These are phyloP conservation scores for Eimeria falciformis DNA, from an alignment of 169 alveolate genomes.

Conservation along the genomic window DNA sequence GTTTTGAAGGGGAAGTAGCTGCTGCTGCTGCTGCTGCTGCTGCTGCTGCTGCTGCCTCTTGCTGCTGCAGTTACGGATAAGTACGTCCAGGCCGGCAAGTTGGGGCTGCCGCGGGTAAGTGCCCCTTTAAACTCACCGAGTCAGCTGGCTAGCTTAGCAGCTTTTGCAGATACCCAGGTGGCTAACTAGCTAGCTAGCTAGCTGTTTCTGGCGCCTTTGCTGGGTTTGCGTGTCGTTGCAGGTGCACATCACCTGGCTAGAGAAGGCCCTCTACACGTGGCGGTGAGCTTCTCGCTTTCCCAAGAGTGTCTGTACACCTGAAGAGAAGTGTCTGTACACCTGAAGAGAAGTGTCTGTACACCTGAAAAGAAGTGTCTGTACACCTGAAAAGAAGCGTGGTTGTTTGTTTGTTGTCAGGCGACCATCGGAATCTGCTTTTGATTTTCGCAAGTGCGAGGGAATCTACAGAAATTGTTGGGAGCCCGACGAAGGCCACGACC, in stretches of 20 bases:
- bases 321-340: not conserved
- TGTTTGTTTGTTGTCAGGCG: not conserved
- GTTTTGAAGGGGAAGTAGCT: too few relatives aligned
- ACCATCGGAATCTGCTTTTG: constrained; percentile 16
- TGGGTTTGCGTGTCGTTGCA: not conserved
- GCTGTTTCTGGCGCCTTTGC: not conserved
- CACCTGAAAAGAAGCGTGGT: too few relatives aligned
- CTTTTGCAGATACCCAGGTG: not conserved
- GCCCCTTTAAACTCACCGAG: not conserved
- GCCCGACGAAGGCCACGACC: not conserved
- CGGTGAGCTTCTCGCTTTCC: too few relatives aligned
- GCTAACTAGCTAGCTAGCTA: not conserved
- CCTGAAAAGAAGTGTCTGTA: too few relatives aligned
- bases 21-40: constrained; percentile 5
- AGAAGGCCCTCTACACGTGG: constrained; percentile 62
- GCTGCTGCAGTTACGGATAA: constrained; percentile 51
- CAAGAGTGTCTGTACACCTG: too few relatives aligned
- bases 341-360: not conserved
- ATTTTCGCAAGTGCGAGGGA: constrained; percentile 39
- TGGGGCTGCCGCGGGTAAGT: constrained; percentile 21
- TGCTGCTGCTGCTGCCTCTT: not conserved
- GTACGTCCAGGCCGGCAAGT: constrained; percentile 26
- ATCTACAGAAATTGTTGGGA: constrained; percentile 31
- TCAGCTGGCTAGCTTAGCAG: not conserved
- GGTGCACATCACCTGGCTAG: constrained; percentile 54